These are phyloP conservation scores for Fraxinus sp. DNA, from an alignment of 305 asterid species.

Conservation along the genomic window DNA sequence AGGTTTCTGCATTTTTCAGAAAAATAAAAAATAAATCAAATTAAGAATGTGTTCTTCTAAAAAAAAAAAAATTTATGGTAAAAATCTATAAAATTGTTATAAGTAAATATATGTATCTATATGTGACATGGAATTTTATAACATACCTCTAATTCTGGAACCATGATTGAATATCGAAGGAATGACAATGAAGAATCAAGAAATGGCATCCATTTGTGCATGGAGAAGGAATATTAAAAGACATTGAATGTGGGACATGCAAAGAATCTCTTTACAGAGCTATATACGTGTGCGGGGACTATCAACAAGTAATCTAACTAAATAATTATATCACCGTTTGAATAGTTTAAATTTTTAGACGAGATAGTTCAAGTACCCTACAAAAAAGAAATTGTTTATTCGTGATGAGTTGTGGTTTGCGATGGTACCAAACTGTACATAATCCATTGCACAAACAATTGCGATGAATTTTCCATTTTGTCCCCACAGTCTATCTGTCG, in stretches of 20 bases:
- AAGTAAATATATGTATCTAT: background rate
- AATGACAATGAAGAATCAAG: constrained; percentile 48
- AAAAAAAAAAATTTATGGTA: background rate
- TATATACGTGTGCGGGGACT: background rate
- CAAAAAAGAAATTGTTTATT: background rate
- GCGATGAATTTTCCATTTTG: background rate
- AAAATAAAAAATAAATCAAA: constrained; percentile 2
- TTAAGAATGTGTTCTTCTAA: background rate
- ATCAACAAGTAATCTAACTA: background rate
- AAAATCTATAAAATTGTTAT: background rate
- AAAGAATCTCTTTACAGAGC: constrained; percentile 55
- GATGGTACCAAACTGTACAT: background rate
- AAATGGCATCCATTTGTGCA: constrained; percentile 51
- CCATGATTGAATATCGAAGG: constrained; percentile 30
- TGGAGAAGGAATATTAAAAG: constrained; percentile 69
- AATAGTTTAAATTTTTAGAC: background rate
- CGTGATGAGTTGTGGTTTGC: background rate
- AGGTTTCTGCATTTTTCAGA: constrained; percentile 53
- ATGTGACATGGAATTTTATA: background rate
- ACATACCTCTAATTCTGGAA: constrained; percentile 51
- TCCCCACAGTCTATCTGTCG: background rate
- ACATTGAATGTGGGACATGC: constrained; percentile 69
- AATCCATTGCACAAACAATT: background rate
- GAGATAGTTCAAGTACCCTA: background rate
- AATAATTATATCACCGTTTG: background rate